phyloP scores from a whole-genome alignment of 2,329 filamentous ascomycete species.

The Scedosporium dehoogii region DNA sequence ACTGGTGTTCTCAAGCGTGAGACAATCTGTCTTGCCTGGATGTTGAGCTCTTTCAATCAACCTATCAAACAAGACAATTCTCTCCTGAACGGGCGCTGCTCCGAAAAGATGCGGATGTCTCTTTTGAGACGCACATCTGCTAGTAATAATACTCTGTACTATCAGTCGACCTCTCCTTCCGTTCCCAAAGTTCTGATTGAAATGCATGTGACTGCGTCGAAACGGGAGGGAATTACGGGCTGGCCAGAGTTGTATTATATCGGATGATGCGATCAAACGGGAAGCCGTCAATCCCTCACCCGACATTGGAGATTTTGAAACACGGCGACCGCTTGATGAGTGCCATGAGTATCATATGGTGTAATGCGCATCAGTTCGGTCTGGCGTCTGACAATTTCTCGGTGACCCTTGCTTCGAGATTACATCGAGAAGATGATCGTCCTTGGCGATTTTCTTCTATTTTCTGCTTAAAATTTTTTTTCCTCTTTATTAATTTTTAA shows the following conservation, averaged over 20 bases:
- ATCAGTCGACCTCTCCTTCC: background rate
- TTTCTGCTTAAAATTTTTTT: too few relatives aligned
- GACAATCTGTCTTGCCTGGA: background rate
- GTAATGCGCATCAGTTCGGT: too few relatives aligned
- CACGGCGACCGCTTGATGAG: background rate
- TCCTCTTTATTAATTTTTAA: too few relatives aligned
- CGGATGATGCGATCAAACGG: constrained; percentile 1
- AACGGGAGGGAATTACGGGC: background rate
- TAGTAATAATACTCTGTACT: too few relatives aligned
- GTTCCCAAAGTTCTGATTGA: background rate
- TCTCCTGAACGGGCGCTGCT: background rate
- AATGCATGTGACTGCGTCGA: background rate
- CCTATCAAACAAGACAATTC: background rate
- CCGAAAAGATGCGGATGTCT: background rate
- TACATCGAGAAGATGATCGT: too few relatives aligned
- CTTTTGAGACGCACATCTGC: background rate
- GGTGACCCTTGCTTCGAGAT: too few relatives aligned
- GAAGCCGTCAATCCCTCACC: background rate
- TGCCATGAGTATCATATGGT: too few relatives aligned
- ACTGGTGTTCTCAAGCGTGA: background rate
- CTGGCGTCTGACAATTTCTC: too few relatives aligned
- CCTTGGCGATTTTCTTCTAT: too few relatives aligned
- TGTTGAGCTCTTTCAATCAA: background rate
- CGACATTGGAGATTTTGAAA: background rate
- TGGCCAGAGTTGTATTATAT: background rate